These are phyloP conservation scores for Sugiyamaella smithiae DNA, from an alignment of 805 yeast genomes.

Conservation along the genomic window DNA sequence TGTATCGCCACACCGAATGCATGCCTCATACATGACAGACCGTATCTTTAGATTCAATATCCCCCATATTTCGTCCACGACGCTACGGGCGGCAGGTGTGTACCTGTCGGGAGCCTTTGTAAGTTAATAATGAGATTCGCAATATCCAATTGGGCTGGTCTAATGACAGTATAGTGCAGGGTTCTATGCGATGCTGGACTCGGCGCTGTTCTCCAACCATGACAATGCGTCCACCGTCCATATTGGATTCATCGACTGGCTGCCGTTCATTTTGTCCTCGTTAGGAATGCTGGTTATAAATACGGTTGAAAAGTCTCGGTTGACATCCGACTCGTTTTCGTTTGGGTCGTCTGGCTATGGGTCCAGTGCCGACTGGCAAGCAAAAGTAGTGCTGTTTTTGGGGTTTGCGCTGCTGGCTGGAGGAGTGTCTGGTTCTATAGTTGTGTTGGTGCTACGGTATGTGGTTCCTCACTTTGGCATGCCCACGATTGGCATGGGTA, in stretches of 20 bases:
- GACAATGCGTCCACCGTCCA: conserved; percentile 84
- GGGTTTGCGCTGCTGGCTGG: conserved; percentile 94
- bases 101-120: conserved; percentile 47
- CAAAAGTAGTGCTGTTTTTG: conserved; percentile 80
- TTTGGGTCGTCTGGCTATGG: conserved; percentile 35
- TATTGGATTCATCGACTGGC: conserved; percentile 92
- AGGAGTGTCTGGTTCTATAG: conserved; percentile 88
- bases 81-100: conserved; percentile 69
- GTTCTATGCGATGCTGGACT: conserved; percentile 85
- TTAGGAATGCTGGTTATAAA: conserved; percentile 83
- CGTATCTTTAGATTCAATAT: conserved; percentile 63
- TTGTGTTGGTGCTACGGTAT: conserved; percentile 82
- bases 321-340: conserved; percentile 40
- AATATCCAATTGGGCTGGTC: neutral
- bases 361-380: conserved; percentile 78
- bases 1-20: neutral
- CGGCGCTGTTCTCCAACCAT: conserved; percentile 79
- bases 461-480: conserved; percentile 70
- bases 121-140: too few species aligned
- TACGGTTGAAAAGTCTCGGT: conserved; percentile 64
- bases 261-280: conserved; percentile 84
- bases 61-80: conserved; percentile 65
- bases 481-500: conserved; percentile 94
- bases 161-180: conserved; percentile 42
- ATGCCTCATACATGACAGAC: conserved; percentile 21